Evolutionary conservation across 2,329 filamentous ascomycete genomes (phyloP), one percentile per base, ranked within the genome.

Genomic region (Tolypocladium ophioglossoides): DNA sequence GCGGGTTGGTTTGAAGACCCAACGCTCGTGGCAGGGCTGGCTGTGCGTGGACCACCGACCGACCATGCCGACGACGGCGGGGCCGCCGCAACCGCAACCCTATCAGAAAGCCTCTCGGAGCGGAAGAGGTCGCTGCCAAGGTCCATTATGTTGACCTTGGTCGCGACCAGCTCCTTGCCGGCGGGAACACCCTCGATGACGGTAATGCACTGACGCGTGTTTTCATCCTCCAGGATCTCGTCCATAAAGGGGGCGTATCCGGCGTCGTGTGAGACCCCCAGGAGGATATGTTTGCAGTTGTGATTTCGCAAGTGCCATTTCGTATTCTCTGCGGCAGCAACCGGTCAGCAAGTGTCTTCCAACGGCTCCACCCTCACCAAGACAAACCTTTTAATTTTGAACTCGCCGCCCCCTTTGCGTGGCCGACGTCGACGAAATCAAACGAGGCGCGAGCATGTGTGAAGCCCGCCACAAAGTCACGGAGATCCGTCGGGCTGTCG

Each of bases 391-490:
- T 78, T 59, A 86, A 78, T 65, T 85, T 85, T 49, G 74, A 75
- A 62, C 82, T 79, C 9, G 78, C 76, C 51, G 78, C 72, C 61
- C 84, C 80, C 63, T 82, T 83, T 47, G 76, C 76, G 59, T 75
- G 68, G 37, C 82, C 82, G 52, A 85, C 76, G 62, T 86, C 82
- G 55, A 85, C 71, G 69, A 84, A 85, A 65, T 85, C 80, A 69
- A 85, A 84, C 12, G 75, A 76, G 11, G 79, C 73, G 58, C 77
- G 76, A 56, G 73, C 76, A 65, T 82, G 80, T 50, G 77, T 83
- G 69, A 85, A 86, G 39, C 79, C 83, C 55, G 74, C 62, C 30
- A 75, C 74, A 68, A 85, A 86, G 51, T 84, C 75, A 55, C 71
- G 75, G 27, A 85, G 67, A 41, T 74, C 70, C n/a, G 64, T 64